Evolutionary conservation across 257 asterid genomes (phyloP).

Genomic region (Ocimum tenuiflorum): DNA sequence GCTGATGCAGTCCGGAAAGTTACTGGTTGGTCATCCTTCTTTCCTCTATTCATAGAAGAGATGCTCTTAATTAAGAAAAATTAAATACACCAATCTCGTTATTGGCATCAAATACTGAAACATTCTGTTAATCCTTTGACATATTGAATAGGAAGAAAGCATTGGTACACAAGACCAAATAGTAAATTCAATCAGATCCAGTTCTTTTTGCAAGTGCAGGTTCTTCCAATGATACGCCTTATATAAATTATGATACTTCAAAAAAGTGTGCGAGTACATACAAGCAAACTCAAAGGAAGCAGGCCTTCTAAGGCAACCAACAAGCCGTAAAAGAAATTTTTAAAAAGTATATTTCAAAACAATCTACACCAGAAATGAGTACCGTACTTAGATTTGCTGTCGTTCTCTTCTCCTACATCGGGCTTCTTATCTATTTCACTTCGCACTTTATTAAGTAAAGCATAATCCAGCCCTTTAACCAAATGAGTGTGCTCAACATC

Average conservation of each 20-base stretch:
- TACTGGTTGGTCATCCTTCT: slow-evolving; percentile 72
- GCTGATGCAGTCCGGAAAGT: slow-evolving; percentile 85
- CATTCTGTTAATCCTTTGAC: not conserved
- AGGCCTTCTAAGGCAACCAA: slow-evolving; percentile 10
- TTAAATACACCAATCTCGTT: not conserved
- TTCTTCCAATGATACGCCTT: not conserved
- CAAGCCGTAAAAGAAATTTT: slow-evolving; percentile 5
- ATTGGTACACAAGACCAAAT: not conserved
- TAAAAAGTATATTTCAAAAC: not conserved
- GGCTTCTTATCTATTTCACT: slow-evolving; percentile 94
- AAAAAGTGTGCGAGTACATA: not conserved
- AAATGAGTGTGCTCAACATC: slow-evolving; percentile 99
- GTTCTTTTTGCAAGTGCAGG: not conserved
- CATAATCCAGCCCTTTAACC: slow-evolving; percentile 96
- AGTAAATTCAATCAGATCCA: not conserved
- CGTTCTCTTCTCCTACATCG: slow-evolving; percentile 67
- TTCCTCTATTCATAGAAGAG: slow-evolving; percentile 45
- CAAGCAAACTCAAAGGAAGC: slow-evolving; percentile 2
- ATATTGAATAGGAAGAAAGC: not conserved
- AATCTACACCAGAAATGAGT: slow-evolving; percentile 12
- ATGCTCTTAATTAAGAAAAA: slow-evolving; percentile 17
- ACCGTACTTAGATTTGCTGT: slow-evolving; percentile 57
- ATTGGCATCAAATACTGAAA: not conserved
- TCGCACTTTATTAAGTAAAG: slow-evolving; percentile 87
- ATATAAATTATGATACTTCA: not conserved